phyloP scores from a whole-genome alignment of 345 rosid species.

The Brassica incana region DNA sequence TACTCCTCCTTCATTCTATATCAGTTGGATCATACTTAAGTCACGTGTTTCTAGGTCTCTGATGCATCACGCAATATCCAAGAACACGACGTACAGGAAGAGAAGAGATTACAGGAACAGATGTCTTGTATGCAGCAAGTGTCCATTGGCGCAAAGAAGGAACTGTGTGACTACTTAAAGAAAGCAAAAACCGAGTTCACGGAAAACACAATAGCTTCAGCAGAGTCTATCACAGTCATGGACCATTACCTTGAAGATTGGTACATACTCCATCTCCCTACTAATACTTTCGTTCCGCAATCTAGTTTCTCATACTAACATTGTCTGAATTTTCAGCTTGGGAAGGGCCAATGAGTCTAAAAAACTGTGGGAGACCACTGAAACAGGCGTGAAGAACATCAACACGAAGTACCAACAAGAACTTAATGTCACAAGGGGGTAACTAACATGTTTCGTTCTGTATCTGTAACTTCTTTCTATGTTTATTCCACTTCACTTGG shows the following conservation, averaged over 20 bases:
- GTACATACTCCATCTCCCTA: constrained; percentile 38
- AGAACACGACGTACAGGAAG: constrained; percentile 47
- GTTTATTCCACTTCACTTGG: background rate
- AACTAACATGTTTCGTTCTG: constrained; percentile 28
- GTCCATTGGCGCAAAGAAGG: constrained; percentile 52
- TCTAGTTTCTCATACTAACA: background rate
- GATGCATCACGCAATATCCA: constrained; percentile 59
- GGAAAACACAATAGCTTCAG: constrained; percentile 61
- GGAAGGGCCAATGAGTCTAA: constrained; percentile 46
- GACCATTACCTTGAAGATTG: constrained; percentile 62
- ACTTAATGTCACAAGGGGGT: constrained; percentile 18
- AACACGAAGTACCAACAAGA: constrained; percentile 37
- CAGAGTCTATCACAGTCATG: constrained; percentile 56
- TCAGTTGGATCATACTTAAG: background rate
- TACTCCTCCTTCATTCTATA: background rate
- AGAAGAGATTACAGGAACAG: constrained; percentile 54
- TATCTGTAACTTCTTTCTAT: constrained; percentile 25
- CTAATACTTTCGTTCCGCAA: background rate
- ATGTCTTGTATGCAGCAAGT: constrained; percentile 62
- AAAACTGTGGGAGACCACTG: constrained; percentile 58
- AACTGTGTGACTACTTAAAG: constrained; percentile 49
- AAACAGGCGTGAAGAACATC: constrained; percentile 41
- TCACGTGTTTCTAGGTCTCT: constrained; percentile 50
- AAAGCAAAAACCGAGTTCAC: constrained; percentile 49
- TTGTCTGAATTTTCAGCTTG: constrained; percentile 48